Percentiles rank a stretch among this genome's conserved stretches.
These are phyloP conservation scores for Ustilago loliicola DNA, from an alignment of 1,284 basidiomycete genomes.

Conservation along the genomic window DNA sequence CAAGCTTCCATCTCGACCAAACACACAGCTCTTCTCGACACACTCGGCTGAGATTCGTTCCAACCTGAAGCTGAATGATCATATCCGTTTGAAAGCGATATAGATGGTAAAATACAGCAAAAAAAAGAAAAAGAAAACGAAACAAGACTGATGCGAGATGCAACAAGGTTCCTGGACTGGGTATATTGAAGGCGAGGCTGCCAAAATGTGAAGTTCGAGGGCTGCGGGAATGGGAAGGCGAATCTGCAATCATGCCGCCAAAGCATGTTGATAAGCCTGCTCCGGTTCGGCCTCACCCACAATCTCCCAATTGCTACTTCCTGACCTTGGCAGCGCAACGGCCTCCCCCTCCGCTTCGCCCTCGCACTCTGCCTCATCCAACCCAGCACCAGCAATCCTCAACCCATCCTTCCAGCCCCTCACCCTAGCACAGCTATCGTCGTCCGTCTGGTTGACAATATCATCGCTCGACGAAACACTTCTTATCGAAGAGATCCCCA, in stretches of 20 bases:
- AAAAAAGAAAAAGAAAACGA: constrained; percentile 3
- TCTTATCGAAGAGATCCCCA: constrained; percentile 49
- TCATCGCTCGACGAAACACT: constrained; percentile 42
- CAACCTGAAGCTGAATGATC: too few relatives aligned
- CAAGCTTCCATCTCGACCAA: too few relatives aligned
- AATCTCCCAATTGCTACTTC: constrained; percentile 53
- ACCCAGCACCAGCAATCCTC: constrained; percentile 39
- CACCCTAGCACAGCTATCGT: constrained; percentile 31
- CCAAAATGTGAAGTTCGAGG: too few relatives aligned
- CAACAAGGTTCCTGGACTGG: constrained; percentile 1
- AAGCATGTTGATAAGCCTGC: constrained; percentile 18
- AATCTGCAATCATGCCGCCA: constrained; percentile 21
- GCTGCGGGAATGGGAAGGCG: not conserved
- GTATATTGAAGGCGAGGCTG: constrained; percentile 17
- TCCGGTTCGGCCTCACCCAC: constrained; percentile 37
- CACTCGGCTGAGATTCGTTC: too few relatives aligned
- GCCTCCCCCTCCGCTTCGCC: constrained; percentile 5
- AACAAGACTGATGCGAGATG: not conserved
- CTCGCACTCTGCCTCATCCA: constrained; percentile 17
- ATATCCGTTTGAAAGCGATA: not conserved
- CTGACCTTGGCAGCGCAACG: constrained; percentile 23
- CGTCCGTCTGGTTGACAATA: constrained; percentile 30
- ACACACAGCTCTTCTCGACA: too few relatives aligned
- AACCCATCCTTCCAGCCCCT: constrained; percentile 53
- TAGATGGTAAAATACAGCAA: constrained; percentile 27